Percentiles rank a stretch among this genome's conserved stretches.
Evolutionary conservation across 1,284 basidiomycete species (phyloP).

Genomic region (Malassezia obtusa): DNA sequence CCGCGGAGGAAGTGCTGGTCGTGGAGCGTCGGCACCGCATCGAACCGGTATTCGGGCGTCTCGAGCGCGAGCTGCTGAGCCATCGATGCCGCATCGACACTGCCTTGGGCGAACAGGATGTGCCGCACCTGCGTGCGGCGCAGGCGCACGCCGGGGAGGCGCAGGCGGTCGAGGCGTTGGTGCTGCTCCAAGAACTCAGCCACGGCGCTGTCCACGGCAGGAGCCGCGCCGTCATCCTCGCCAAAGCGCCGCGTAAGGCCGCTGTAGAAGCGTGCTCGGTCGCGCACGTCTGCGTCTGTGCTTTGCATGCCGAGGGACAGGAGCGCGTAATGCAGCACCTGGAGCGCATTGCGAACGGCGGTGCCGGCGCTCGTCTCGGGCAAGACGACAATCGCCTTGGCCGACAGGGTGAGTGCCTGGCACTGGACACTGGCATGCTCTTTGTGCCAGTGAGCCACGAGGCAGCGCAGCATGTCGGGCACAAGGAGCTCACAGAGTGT

Average conservation of each 20-base stretch:
- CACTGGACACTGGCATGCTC: constrained; percentile 28
- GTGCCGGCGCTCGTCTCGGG: constrained; percentile 9
- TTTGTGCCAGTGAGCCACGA: constrained; percentile 34
- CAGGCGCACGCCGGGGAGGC: constrained; percentile 24
- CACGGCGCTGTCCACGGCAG: constrained; percentile 5
- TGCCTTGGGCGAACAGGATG: constrained; percentile 23
- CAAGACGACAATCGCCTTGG: constrained; percentile 29
- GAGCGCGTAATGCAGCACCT: constrained; percentile 20
- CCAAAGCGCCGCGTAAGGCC: constrained; percentile 25
- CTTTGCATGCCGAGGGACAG: constrained; percentile 35
- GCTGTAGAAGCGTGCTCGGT: constrained; percentile 36
- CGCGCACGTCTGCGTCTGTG: constrained; percentile 33
- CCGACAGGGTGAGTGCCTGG: constrained; percentile 33
- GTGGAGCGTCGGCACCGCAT: background rate
- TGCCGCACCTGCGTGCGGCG: constrained; percentile 29
- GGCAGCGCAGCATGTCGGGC: constrained; percentile 38
- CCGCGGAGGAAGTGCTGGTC: background rate
- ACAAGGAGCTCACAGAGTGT: constrained; percentile 33
- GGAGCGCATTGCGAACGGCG: constrained; percentile 7
- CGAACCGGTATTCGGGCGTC: background rate
- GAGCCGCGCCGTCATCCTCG: constrained; percentile 19
- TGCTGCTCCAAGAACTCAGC: constrained; percentile 12
- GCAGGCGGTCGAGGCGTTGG: constrained; percentile 17
- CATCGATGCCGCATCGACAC: background rate
- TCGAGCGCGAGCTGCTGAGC: background rate